Percentiles rank a stretch among this genome's conserved stretches.
phyloP scores from a whole-genome alignment of 2,329 filamentous ascomycete species.

The Stemphylium beticola region DNA sequence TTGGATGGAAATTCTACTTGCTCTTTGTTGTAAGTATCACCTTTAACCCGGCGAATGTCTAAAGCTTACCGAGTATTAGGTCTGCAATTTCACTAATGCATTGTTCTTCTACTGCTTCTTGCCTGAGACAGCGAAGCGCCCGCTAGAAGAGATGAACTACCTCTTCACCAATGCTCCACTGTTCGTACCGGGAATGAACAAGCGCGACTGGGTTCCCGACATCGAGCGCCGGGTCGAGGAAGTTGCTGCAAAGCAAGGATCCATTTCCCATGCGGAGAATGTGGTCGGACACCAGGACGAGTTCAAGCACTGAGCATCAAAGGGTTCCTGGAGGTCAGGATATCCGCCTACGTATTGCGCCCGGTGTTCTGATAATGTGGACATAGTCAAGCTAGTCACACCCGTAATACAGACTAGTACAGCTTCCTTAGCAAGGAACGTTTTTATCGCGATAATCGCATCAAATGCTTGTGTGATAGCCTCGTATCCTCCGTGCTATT shows the following conservation, averaged over 20 bases:
- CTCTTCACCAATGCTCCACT: constrained; percentile 70
- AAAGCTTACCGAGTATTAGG: constrained; percentile 25
- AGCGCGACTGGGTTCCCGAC: constrained; percentile 61
- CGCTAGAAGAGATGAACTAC: constrained; percentile 72
- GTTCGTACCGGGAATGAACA: constrained; percentile 66
- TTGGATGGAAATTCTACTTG: constrained; percentile 65
- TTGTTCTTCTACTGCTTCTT: constrained; percentile 71
- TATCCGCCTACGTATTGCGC: background rate
- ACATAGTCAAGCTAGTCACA: background rate
- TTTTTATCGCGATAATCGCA: background rate
- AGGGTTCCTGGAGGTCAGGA: background rate
- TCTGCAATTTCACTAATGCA: constrained; percentile 73
- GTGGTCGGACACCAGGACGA: background rate
- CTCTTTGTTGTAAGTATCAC: constrained; percentile 60
- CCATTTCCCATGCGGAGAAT: constrained; percentile 26
- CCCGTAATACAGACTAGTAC: background rate
- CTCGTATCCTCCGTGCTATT: too few relatives aligned
- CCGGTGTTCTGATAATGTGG: background rate
- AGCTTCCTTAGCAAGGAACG: background rate
- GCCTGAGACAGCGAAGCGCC: constrained; percentile 69
- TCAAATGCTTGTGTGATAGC: background rate
- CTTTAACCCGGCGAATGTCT: background rate
- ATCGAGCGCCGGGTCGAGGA: constrained; percentile 65
- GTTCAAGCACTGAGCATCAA: background rate
- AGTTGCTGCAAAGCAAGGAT: constrained; percentile 59